Base-by-base conservation (phyloP, 176 grass and related monocot species). In the Triticum turgidum region DNA sequence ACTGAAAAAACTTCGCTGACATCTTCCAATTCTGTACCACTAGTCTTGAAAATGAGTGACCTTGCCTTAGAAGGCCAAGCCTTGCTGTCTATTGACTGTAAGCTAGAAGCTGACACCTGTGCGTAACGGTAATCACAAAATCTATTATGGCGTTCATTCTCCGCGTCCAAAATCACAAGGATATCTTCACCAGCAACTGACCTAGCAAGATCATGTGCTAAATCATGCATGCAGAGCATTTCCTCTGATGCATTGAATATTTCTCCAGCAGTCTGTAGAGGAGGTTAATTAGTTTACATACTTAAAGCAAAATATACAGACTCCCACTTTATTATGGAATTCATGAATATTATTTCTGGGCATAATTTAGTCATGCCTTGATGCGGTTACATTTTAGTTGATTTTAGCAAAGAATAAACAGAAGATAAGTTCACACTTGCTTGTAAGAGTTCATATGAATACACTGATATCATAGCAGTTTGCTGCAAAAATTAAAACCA, bases 101-200 rank as follows among this genome's bases (percentile, higher is more conserved):
- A 73, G 66, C 54, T 58, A 37, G 85, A 89, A 85, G 41, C 35
- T 41, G 81, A 87, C 3, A 84, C 78, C 41, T 68, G 68, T 56
- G 88, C 91, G 82, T 93, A 93, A 41, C 85, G 82, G 52, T 89
- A 93, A 77, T 87, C 79, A 44, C 82, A 85, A 34, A 80, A 85
- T 68, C 70, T 64, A 56, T 69, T 62, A 67, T 67, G 75, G 34
- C 32, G 58, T 38, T 37, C 71, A 56, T 83, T 90, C 69, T 63
- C 25, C 54, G 77, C 58, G 78, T 93, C 85, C 54, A 93, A 72
- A 76, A 90, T 82, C 33, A 75, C 76, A 79, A 90, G 69, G 30
- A 93, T 82, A 80, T 93, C 85, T 85, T 93, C 88, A 80, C 88
- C 77, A 56, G 77, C 86, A 88, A 93, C 78, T 54, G 86, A 93